A percentile compares a stretch with the other conserved stretches of the same genome.
Conservation (phyloP, 768 basidiomycete genomes). For the Clitopilus passeckerianus region DNA sequence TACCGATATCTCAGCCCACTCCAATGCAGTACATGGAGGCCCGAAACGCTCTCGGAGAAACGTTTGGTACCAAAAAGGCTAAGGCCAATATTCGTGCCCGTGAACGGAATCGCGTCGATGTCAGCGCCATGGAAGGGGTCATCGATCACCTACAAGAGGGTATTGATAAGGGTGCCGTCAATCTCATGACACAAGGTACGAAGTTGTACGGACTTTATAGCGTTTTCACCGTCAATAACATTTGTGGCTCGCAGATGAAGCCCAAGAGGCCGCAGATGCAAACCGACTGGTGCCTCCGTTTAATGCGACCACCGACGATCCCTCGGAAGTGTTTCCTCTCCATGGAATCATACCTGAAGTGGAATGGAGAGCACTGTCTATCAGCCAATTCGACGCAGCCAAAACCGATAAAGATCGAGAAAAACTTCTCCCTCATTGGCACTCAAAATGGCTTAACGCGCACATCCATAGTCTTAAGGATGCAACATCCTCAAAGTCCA, state of each 20-base stretch:
- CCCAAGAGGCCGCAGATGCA: slow-evolving; percentile 56
- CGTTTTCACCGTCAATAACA: neutral
- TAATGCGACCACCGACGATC: slow-evolving; percentile 57
- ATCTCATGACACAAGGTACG: slow-evolving; percentile 67
- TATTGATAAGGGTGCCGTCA: slow-evolving; percentile 69
- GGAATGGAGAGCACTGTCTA: slow-evolving; percentile 72
- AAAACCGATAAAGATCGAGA: slow-evolving; percentile 40
- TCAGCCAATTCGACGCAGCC: slow-evolving; percentile 51
- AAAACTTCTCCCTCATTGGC: slow-evolving; percentile 54
- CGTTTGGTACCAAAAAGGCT: slow-evolving; percentile 95
- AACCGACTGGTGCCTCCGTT: slow-evolving; percentile 75
- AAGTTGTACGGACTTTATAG: slow-evolving; percentile 1
- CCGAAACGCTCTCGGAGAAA: slow-evolving; percentile 78
- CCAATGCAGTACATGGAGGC: slow-evolving; percentile 55
- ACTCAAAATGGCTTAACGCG: slow-evolving; percentile 69
- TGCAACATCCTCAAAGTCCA: slow-evolving; percentile 46
- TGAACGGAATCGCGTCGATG: slow-evolving; percentile 89
- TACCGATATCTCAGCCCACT: slow-evolving; percentile 42
- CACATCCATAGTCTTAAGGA: slow-evolving; percentile 44
- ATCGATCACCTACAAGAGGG: slow-evolving; percentile 77
- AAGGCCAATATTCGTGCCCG: slow-evolving; percentile 78
- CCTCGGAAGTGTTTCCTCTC: slow-evolving; percentile 70
- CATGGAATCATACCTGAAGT: slow-evolving; percentile 74
- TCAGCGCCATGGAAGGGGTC: slow-evolving; percentile 81
- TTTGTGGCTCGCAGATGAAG: slow-evolving; percentile 46